A percentile compares a stretch with the other conserved stretches of the same genome.
Evolutionary conservation across 148 eudicot genomes (phyloP).

Genomic region (Gaultheria prostrata): DNA sequence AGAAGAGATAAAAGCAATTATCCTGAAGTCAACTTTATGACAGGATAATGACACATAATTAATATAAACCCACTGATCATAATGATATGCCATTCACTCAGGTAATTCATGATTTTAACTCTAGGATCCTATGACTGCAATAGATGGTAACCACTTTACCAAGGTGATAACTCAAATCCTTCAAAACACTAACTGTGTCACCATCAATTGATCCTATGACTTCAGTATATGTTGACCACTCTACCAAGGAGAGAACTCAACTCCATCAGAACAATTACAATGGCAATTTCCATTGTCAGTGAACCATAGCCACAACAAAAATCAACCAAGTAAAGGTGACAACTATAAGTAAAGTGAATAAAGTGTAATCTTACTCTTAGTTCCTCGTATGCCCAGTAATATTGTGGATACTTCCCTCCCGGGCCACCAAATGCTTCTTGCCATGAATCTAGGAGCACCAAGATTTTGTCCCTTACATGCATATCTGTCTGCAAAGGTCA

Average conservation of each 20-base stretch:
- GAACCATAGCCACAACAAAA: background rate
- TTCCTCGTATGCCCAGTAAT: slow-evolving; percentile 90
- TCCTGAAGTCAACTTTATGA: slow-evolving; percentile 4
- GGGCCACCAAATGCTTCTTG: slow-evolving; percentile 96
- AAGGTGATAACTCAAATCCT: background rate
- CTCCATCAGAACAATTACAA: background rate
- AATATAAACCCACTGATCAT: background rate
- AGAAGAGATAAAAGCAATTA: background rate
- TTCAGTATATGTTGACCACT: background rate
- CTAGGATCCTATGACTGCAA: background rate
- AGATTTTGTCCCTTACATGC: slow-evolving; percentile 73
- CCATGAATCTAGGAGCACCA: slow-evolving; percentile 83
- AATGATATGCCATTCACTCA: background rate
- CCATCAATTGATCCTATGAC: background rate
- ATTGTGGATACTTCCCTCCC: slow-evolving; percentile 75
- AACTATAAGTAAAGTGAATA: background rate
- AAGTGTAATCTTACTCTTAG: slow-evolving; percentile 50
- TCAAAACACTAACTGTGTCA: background rate
- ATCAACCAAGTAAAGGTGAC: background rate
- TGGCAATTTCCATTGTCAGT: background rate
- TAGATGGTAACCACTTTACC: background rate
- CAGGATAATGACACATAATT: background rate
- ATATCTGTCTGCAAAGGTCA: slow-evolving; percentile 58
- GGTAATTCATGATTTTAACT: background rate
- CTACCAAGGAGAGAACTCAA: background rate